Evolutionary conservation across 352 stramenopile species (phyloP), one percentile per base, ranked within the genome.

Genomic region (Pythium insidiosum): DNA sequence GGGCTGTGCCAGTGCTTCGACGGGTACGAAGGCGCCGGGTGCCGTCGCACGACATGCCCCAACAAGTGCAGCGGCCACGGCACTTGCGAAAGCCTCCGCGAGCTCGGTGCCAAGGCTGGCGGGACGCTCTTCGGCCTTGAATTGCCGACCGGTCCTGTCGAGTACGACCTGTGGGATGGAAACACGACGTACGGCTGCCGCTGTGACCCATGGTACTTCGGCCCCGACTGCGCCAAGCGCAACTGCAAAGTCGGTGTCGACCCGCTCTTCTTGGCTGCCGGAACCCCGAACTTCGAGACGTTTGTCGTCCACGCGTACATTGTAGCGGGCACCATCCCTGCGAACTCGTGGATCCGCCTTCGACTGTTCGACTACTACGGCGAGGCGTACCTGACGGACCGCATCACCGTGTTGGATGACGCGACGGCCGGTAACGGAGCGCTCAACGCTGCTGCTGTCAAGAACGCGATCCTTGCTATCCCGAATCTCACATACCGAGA

Each of bases 1-100:
- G 91, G 89, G 2, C 40, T 74, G 18, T 97, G 91, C 54, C 52
- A 66, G 28, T 97, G 91, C 53, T 96, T 97, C 45, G 65, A 78
- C 43, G 89, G 88, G 26, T 97, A 86, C 49, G 86, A 96, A 53
- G 91, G 91, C 36, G 68, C 52, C 11, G 83, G 79, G 1, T 97
- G 90, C 45, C 71, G 94, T 37, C 76, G 88, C 33, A 69, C 71
- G 26, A 50, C 56, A 10, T 95, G 83, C 54, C 61, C 62, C n/a
- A 71, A 62, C 56, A 73, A 74, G 38, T 95, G 81, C 65, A 80
- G 43, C 49, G 62, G 62, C 10, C 66, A 81, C 13, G 85, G 85
- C 30, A 81, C 69, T 15, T 95, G 85, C 52, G 58, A 88, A 21
- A 84, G 54, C 10, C 70, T 94, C 24, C 55, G 58, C 0, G 58